A percentile compares a stretch with the other conserved stretches of the same genome.
phyloP scores from a whole-genome alignment of 1,284 basidiomycete species.

The Salmacisia buchloeana region DNA sequence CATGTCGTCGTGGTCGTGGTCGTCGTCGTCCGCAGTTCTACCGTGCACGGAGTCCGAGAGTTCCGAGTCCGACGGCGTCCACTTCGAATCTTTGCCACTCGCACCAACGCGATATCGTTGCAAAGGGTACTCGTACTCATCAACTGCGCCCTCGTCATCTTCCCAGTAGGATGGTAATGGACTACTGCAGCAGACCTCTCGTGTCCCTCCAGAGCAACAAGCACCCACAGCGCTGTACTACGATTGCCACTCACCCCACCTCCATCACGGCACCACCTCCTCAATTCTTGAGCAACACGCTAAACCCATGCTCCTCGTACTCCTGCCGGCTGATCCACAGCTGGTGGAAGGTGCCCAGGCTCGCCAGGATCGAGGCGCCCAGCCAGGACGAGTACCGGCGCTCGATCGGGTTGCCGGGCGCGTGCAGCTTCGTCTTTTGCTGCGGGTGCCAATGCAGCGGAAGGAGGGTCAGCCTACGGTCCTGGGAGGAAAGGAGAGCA shows the following conservation, averaged over 20 bases:
- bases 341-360: constrained; percentile 48
- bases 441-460: constrained; percentile 8
- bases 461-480: constrained; percentile 9
- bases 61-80: no score
- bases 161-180: background rate
- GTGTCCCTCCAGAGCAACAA: no score
- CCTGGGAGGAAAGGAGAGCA: background rate
- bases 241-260: no score
- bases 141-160: background rate
- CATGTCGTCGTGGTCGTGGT: no score
- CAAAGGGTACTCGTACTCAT: no score
- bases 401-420: constrained; percentile 47
- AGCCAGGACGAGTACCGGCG: constrained; percentile 46
- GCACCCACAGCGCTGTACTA: no score
- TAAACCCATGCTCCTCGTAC: constrained; percentile 47
- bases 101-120: no score
- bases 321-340: constrained; percentile 49
- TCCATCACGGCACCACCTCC: constrained; percentile 33
- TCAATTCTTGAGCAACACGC: constrained; percentile 46
- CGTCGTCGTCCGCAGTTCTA: no score
- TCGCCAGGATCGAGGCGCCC: constrained; percentile 44
- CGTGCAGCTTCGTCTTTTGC: constrained; percentile 47
- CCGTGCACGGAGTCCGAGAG: no score
- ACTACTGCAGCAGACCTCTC: no score
- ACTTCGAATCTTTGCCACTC: no score